Evolutionary conservation across 768 basidiomycete species (phyloP).

Genomic region (Xanthoconium purpureum): DNA sequence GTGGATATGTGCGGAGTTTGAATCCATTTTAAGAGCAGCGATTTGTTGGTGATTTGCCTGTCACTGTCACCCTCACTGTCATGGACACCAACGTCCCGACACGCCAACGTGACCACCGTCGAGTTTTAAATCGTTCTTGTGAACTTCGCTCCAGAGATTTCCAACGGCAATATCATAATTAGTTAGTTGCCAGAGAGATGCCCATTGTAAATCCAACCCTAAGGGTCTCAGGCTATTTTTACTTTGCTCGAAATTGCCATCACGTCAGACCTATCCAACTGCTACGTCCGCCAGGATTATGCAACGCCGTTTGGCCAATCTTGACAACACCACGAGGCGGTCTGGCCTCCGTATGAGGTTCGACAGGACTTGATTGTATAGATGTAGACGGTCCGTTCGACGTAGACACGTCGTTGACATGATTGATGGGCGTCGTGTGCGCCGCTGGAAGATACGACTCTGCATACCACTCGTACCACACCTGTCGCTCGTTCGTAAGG

Average conservation of each 20-base stretch:
- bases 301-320: conserved; percentile 91
- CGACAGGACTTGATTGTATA: conserved; percentile 57
- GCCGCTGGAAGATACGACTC: conserved; percentile 82
- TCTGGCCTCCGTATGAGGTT: conserved; percentile 9
- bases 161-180: too few relatives aligned
- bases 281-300: conserved; percentile 86
- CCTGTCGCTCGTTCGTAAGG: conserved; percentile 79
- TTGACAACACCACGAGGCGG: conserved; percentile 57
- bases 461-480: conserved; percentile 99
- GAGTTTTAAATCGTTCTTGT: too few relatives aligned
- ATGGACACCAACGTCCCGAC: background rate
- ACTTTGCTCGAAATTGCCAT: background rate
- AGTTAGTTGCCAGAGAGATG: background rate
- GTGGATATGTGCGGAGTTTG: conserved; percentile 27
- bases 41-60: background rate
- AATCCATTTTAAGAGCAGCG: conserved; percentile 19
- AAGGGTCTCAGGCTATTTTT: background rate
- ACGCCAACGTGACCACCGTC: too few relatives aligned
- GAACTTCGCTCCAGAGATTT: too few relatives aligned
- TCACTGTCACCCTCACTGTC: background rate
- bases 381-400: conserved; percentile 24
- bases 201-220: background rate
- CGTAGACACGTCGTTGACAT: conserved; percentile 13
- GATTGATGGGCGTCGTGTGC: conserved; percentile 25
- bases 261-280: conserved; percentile 82